These are phyloP conservation scores for Penicillium sp. DNA, from an alignment of 2,329 filamentous ascomycete genomes.

Conservation along the genomic window DNA sequence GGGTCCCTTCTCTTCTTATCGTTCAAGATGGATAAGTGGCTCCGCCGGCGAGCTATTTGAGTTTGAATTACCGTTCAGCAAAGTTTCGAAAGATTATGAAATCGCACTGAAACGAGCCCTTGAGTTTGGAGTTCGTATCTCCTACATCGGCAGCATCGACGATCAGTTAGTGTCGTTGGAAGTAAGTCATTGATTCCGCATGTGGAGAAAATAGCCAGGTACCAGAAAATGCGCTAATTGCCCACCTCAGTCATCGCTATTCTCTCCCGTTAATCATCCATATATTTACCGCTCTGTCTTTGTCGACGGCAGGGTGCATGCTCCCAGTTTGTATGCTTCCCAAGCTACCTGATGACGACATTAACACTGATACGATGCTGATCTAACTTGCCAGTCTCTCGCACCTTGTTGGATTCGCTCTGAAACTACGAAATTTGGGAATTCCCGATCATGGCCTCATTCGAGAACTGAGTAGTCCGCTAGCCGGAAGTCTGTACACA, in stretches of 20 bases:
- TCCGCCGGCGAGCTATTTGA: conserved; percentile 94
- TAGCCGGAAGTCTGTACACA: conserved; percentile 84
- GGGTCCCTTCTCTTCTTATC: conserved; percentile 88
- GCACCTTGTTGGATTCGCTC: conserved; percentile 83
- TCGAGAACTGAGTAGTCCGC: conserved; percentile 76
- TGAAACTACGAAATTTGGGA: conserved; percentile 90
- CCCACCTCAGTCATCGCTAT: conserved; percentile 63
- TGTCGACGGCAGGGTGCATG: conserved; percentile 85
- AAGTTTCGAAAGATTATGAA: conserved; percentile 76
- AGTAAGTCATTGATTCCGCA: conserved; percentile 41
- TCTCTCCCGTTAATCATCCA: conserved; percentile 77
- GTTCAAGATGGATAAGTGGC: conserved; percentile 80
- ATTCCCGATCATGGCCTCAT: conserved; percentile 90
- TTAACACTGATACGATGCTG: conserved; percentile 1
- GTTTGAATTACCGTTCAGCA: conserved; percentile 74
- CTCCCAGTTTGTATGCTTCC: conserved; percentile 68
- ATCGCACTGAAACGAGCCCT: conserved; percentile 67
- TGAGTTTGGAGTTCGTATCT: conserved; percentile 71
- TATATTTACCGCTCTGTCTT: conserved; percentile 96
- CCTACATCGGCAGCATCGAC: conserved; percentile 90
- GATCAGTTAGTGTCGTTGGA: conserved; percentile 93
- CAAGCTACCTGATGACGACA: not conserved
- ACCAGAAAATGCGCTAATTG: not conserved
- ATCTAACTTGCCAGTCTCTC: conserved; percentile 53
- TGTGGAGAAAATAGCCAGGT: not conserved